phyloP scores from a whole-genome alignment of 306 rosid genomes.

The Trifolium subterraneum region DNA sequence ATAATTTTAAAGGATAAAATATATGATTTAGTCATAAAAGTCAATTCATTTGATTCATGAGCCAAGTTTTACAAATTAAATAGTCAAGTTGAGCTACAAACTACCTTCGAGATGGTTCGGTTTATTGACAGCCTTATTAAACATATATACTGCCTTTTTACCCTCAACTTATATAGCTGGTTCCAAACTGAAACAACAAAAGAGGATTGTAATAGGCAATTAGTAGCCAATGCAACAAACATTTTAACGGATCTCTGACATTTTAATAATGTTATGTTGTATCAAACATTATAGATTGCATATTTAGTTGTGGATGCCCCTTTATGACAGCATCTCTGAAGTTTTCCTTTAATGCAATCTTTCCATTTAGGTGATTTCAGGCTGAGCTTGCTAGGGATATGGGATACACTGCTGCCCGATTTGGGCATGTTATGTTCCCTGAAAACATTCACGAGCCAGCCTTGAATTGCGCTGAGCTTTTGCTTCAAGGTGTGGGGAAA shows the following conservation, averaged over 20 bases:
- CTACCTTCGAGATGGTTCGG: not conserved
- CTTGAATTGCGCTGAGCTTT: constrained; percentile 84
- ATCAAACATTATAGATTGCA: constrained; percentile 26
- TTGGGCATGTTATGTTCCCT: constrained; percentile 99
- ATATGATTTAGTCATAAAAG: too few species aligned
- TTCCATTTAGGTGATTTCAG: constrained; percentile 86
- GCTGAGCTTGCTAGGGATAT: constrained; percentile 94
- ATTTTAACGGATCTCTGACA: constrained; percentile 12
- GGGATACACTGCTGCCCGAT: constrained; percentile 93
- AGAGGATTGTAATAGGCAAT: not conserved
- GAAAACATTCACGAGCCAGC: constrained; percentile 96
- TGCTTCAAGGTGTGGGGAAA: constrained; percentile 92
- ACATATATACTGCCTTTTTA: not conserved
- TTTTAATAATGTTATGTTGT: constrained; percentile 7
- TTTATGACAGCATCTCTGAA: constrained; percentile 46
- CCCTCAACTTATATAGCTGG: not conserved
- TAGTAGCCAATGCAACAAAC: not conserved
- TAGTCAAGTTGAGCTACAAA: not conserved
- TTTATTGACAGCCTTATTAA: not conserved
- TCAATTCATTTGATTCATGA: not conserved
- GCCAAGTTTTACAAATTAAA: not conserved
- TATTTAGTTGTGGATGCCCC: constrained; percentile 31
- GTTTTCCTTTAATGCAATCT: constrained; percentile 55
- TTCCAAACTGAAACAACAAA: constrained; percentile 8
- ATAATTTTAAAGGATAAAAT: too few species aligned